Evolutionary conservation across 768 basidiomycete genomes (phyloP).

Genomic region (Lactarius hatsudake): DNA sequence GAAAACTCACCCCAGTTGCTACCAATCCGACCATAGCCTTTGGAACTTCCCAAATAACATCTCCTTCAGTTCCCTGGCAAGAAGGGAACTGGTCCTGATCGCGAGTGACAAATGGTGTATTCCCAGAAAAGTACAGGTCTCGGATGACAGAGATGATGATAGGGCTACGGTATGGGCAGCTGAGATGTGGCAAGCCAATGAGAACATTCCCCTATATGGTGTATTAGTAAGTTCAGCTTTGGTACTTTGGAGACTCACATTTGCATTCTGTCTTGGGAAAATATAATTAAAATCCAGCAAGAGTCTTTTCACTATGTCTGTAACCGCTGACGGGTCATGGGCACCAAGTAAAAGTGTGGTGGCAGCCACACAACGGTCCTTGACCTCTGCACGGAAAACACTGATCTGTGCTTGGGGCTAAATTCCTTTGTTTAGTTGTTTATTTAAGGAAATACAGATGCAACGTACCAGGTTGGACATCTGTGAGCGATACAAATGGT

Average conservation of each 20-base stretch:
- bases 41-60: neutral
- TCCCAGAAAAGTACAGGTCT: neutral
- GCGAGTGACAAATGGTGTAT: accelerated
- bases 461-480: too few relatives aligned
- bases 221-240: neutral
- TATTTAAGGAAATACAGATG: too few relatives aligned
- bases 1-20: neutral
- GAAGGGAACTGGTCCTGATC: neutral
- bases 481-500: too few relatives aligned
- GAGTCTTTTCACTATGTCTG: neutral
- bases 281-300: neutral
- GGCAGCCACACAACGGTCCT: neutral
- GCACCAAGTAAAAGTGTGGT: neutral
- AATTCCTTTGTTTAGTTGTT: too few relatives aligned
- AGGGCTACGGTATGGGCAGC: neutral
- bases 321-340: neutral
- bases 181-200: neutral
- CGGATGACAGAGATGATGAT: neutral
- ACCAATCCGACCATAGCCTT: neutral
- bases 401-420: neutral
- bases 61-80: neutral
- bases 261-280: neutral
- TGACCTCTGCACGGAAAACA: neutral
- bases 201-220: neutral
- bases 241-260: neutral